These are phyloP conservation scores for Discostella stelligeroides DNA, from an alignment of 108 stramenopile genomes.

Conservation along the genomic window DNA sequence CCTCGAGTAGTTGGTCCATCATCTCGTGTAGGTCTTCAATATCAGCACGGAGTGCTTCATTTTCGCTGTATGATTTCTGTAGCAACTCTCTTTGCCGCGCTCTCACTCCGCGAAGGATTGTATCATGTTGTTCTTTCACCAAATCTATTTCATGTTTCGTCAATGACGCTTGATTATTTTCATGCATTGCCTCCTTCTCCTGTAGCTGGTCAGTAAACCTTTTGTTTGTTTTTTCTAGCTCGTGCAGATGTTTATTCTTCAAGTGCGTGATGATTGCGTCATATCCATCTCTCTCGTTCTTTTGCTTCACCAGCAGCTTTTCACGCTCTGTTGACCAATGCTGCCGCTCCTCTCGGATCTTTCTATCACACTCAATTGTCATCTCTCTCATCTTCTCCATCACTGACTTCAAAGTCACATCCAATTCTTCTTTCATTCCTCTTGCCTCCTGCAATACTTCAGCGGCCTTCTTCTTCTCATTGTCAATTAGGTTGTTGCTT, in stretches of 20 bases:
- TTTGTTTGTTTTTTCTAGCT: conserved; percentile 4
- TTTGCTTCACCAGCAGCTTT: neutral
- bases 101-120: too few relatives aligned
- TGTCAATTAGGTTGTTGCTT: too few relatives aligned
- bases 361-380: neutral
- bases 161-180: conserved; percentile 15
- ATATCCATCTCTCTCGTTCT: neutral
- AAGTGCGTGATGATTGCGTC: conserved; percentile 4
- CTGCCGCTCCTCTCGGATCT: neutral
- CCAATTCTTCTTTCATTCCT: too few relatives aligned
- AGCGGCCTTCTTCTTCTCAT: too few relatives aligned
- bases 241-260: too few relatives aligned
- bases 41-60: neutral
- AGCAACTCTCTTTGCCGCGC: too few relatives aligned
- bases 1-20: neutral
- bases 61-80: conserved; percentile 3
- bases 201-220: neutral
- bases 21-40: neutral
- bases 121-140: too few relatives aligned
- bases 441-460: too few relatives aligned
- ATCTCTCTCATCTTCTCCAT: neutral
- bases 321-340: too few relatives aligned
- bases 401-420: neutral
- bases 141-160: too few relatives aligned
- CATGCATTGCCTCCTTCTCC: conserved; percentile 7